Evolutionary conservation across 306 rosid genomes (phyloP), one percentile per base, ranked within the genome.

Genomic region (Abrus precatorius): DNA sequence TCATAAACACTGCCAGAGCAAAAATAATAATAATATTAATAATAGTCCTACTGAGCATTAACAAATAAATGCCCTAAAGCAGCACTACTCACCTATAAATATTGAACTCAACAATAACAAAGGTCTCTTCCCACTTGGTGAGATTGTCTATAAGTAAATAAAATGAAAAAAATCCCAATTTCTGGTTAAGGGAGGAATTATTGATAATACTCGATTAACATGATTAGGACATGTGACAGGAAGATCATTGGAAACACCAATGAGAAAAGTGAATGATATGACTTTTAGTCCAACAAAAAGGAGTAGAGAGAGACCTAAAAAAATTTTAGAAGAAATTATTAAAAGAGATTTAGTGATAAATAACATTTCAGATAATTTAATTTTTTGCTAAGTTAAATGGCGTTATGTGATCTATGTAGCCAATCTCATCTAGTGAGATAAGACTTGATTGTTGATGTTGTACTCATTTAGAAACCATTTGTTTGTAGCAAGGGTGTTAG

Each of bases 121-220:
- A 28, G 3, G 45, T 32, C 32, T 38, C 56, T 41, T 29, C 52
- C 62, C 73, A 62, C 67, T 5, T n/a, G 45, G 56, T 62, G 8
- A 54, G 27, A 1, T 50, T n/a, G 57, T 32, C 50, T 32, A 32
- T n/a, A 41, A 69, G 20, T 38, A 49, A 12, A n/a, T 13, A 57
- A 59, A 40, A 61, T 9, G 6, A 2, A 29, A 32, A 7, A 49
- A 28, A 20, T 20, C 10, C 5, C 2, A 0, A 73, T 32, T 68
- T 30, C 73, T 2, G n/a, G 30, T 53, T 34, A n/a, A 29, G 56
- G 9, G 80, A 75, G 64, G 75, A 41, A 80, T 61, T 80, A 20
- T 57, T 80, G 49, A 44, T 50, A 29, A 49, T 10, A 57, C 36
- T 33, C 76, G 54, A 12, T 55, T 29, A 41, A 20, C 20, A 20